Evolutionary conservation across 768 basidiomycete species (phyloP), one percentile per base, ranked within the genome.

Genomic region (Tremella yokohamensis): DNA sequence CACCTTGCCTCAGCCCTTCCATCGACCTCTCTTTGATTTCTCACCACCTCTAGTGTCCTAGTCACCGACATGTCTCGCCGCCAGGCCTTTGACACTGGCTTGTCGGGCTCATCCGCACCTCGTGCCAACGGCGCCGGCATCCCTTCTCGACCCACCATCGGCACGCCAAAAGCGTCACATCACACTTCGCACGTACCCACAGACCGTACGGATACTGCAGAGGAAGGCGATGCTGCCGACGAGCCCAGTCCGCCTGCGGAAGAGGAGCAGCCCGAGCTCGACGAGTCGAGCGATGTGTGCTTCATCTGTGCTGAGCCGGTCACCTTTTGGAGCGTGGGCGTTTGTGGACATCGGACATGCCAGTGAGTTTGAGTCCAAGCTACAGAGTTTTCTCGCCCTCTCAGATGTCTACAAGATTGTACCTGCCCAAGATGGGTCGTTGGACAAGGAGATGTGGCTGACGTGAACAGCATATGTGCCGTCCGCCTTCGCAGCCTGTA

Each of bases 301-400:
- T 94, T 85, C 83, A 97, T 97, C 76, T 96, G 94, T 70, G 92
- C 92, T 0, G 91, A 97, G 69, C 86, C 87, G 3, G 85, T 94
- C 77, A 91, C 88, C 71, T 94, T 90, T 72, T 91, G 86, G 75
- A 84, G 89, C 6, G 78, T 96, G 26, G 87, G 92, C 16, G 83
- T 87, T 54, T 99, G 94, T 78, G 90, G 90, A 73, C 94, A 99
- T 72, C 81, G 89, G 52, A 97, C 90, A 2, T 98, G 94, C 80
- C 92, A 96, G 73, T 76, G 63, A 66, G 75, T 65, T 18, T 19
- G 7, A 12, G 9, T n/a, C 22, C 40, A 45, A 4, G 6, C 15
- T 45, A 6, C 15, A 16, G 22, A 6, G n/a, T 4, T 15, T 34
- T 15, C 15, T 45, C 8, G 42, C 42, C 42, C 4, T 45, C 6